These are phyloP conservation scores for Calamus simplicifolius DNA, from an alignment of 176 grass and related monocot genomes.

Conservation along the genomic window DNA sequence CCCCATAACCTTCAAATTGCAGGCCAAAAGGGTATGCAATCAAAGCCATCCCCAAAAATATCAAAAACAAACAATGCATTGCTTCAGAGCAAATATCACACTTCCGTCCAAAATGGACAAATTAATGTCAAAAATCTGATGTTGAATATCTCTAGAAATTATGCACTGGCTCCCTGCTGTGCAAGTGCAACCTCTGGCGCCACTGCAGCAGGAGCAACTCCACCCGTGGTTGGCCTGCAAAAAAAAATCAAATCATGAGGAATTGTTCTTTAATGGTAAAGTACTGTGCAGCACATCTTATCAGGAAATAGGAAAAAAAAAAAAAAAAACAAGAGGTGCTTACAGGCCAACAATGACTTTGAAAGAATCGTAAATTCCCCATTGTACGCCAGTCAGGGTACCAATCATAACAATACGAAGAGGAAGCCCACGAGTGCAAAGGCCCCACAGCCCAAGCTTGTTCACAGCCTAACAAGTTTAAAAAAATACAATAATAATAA, in stretches of 20 bases:
- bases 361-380: conserved; percentile 76
- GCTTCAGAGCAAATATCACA: conserved; percentile 18
- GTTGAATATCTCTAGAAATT: conserved; percentile 21
- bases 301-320: background rate
- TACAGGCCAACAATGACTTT: conserved; percentile 89
- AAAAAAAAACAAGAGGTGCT: conserved; percentile 10
- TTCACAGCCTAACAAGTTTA: conserved; percentile 60
- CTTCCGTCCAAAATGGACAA: conserved; percentile 21
- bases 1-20: no score
- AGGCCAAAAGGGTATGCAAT: conserved; percentile 31
- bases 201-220: conserved; percentile 34
- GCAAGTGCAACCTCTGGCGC: conserved; percentile 16
- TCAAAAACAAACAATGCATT: conserved; percentile 39
- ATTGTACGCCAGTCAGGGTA: conserved; percentile 66
- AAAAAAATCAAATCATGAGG: background rate
- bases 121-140: conserved; percentile 17
- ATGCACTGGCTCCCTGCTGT: conserved; percentile 23
- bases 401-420: conserved; percentile 81
- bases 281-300: no score
- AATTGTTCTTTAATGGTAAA: background rate
- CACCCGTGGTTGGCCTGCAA: conserved; percentile 59
- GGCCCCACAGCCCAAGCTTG: conserved; percentile 62
- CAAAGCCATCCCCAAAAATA: conserved; percentile 40
- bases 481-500: background rate
- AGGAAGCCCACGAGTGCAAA: conserved; percentile 61